These are phyloP conservation scores for Pichia ethanolica DNA, from an alignment of 805 yeast genomes.

Conservation along the genomic window DNA sequence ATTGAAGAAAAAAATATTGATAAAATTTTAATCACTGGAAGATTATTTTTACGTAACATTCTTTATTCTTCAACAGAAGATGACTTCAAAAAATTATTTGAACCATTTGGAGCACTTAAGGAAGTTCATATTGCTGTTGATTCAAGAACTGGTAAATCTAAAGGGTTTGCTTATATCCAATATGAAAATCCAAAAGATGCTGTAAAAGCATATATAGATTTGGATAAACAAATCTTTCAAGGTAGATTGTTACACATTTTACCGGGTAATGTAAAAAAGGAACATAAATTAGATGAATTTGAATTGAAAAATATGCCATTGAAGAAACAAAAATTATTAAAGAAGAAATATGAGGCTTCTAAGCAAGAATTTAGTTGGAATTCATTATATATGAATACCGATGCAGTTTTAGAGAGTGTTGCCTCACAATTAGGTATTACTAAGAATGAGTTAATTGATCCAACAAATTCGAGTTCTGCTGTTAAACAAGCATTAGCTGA, in stretches of 20 bases:
- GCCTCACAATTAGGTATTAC: conserved; percentile 77
- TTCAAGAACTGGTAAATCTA: conserved; percentile 80
- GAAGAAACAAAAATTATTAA: conserved; percentile 83
- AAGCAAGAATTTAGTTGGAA: conserved; percentile 92
- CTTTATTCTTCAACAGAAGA: conserved; percentile 70
- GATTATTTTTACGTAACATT: conserved; percentile 84
- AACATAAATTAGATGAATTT: conserved; percentile 80
- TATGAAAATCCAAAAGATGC: conserved; percentile 69
- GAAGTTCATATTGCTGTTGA: conserved; percentile 93
- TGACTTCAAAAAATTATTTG: conserved; percentile 63
- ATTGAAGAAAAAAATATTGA: conserved; percentile 42
- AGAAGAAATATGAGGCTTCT: conserved; percentile 76
- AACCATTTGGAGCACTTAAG: conserved; percentile 60
- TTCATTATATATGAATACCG: conserved; percentile 81
- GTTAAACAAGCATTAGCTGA: conserved; percentile 97
- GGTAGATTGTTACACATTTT: conserved; percentile 87
- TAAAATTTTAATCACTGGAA: conserved; percentile 60
- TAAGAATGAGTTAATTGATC: conserved; percentile 80
- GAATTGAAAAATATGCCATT: conserved; percentile 86
- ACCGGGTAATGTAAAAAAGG: conserved; percentile 77
- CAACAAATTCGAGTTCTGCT: conserved; percentile 79
- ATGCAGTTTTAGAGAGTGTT: conserved; percentile 86
- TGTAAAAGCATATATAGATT: conserved; percentile 56
- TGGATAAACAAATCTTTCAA: conserved; percentile 88
- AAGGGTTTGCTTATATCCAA: conserved; percentile 85